Conservation (phyloP, 192 early-diverging fungal genomes). For the Kappamyces sp. region DNA sequence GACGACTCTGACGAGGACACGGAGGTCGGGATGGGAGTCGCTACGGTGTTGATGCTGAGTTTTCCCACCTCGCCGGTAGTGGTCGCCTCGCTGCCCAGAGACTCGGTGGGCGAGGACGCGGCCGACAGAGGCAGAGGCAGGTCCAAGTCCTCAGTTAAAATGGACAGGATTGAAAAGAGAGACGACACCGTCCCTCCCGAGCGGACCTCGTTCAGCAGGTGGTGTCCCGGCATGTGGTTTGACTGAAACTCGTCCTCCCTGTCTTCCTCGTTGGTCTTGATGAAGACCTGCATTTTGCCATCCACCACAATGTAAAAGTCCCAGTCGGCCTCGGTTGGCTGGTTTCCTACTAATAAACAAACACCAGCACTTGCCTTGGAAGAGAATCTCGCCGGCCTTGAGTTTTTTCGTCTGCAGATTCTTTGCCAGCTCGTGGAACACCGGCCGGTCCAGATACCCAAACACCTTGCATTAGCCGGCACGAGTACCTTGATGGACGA, state of each 20-base stretch:
- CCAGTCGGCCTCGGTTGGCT: constrained; percentile 53
- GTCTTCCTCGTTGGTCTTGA: constrained; percentile 50
- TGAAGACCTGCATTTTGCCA: constrained; percentile 85
- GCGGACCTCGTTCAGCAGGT: constrained; percentile 81
- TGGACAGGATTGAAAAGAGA: constrained; percentile 83
- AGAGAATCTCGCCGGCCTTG: constrained; percentile 42
- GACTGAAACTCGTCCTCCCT: constrained; percentile 8
- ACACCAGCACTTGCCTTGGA: constrained; percentile 1
- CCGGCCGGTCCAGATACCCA: constrained; percentile 92
- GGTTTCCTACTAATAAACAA: too few relatives aligned
- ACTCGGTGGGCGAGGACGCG: constrained; percentile 12
- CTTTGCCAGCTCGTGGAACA: constrained; percentile 91
- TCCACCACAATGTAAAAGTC: constrained; percentile 96
- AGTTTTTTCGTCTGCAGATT: constrained; percentile 67
- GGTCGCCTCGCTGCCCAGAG: background rate
- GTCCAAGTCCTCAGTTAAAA: constrained; percentile 71
- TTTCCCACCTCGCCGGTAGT: background rate
- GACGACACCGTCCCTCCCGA: constrained; percentile 87
- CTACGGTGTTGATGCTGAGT: too few relatives aligned
- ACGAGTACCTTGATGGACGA: constrained; percentile 62
- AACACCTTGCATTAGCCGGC: constrained; percentile 60
- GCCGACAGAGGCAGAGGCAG: constrained; percentile 22
- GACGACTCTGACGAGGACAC: too few relatives aligned
- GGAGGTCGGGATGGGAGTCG: too few relatives aligned
- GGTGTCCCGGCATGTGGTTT: constrained; percentile 37